A percentile compares a stretch with the other conserved stretches of the same genome.
These are phyloP conservation scores for Paragyromitra xinjiangensis DNA, from an alignment of 495 filamentous ascomycete genomes.

Conservation along the genomic window DNA sequence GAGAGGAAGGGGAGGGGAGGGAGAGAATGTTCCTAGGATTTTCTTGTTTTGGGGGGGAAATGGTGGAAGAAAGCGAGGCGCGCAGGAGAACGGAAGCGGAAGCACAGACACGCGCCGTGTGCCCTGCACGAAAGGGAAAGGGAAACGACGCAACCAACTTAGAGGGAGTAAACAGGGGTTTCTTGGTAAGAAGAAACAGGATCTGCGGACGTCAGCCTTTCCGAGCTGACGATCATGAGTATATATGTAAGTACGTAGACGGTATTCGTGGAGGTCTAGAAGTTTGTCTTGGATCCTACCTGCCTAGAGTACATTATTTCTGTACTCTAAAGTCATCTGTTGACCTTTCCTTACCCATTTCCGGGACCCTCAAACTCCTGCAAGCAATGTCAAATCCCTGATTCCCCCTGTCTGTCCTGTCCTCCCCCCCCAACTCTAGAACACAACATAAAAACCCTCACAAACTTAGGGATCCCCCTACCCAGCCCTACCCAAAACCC, in stretches of 20 bases:
- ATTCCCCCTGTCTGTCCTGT: background rate
- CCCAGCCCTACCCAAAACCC: no score
- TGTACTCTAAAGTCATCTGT: background rate
- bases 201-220: no score
- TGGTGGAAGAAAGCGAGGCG: background rate
- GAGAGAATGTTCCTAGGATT: background rate
- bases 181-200: no score
- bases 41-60: constrained; percentile 5
- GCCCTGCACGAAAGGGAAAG: constrained; percentile 1
- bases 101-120: constrained; percentile 9
- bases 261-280: no score
- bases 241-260: no score
- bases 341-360: background rate
- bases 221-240: no score
- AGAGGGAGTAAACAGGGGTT: background rate
- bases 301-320: background rate
- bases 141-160: background rate
- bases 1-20: background rate
- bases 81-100: constrained; percentile 6
- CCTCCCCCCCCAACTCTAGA: background rate
- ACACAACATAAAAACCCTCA: background rate
- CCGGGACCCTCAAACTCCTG: background rate
- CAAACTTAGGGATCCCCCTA: background rate
- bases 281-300: background rate
- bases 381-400: background rate